Evolutionary conservation across 176 grass and related monocot species (phyloP), one percentile per base, ranked within the genome.

Genomic region (Urochloa ruziziensis): DNA sequence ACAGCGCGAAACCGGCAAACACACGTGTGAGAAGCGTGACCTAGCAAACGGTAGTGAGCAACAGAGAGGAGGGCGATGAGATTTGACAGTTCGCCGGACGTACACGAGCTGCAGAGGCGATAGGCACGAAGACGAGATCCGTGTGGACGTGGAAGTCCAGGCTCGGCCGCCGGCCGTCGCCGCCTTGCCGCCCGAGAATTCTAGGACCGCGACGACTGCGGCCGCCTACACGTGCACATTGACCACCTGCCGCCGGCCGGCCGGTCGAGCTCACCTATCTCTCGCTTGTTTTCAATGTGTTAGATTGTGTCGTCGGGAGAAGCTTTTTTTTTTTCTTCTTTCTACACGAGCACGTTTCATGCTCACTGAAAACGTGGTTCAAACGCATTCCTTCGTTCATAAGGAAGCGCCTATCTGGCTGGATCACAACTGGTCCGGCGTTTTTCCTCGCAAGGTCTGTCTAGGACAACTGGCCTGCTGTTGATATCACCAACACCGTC

Each of bases 201-300:
- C 43, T 71, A 53, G 40, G 53, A 33, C 42, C 67, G 27, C 53
- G 56, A 33, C 32, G 56, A 33, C 32, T 28, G 68, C 56, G 32
- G 21, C 43, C n/a, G 2, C 18, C 25, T 2, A 76, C 79, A 77
- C 80, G 80, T 78, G 86, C 73, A 32, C n/a, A 70, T 34, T 43
- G 39, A n/a, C 84, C 33, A 12, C 59, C 28, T 46, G 43, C 11
- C 42, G 1, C 0, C 5, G 0, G 4, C 24, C 3, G 33, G 36
- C 49, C 49, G 18, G 17, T 30, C 2, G 35, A 13, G 2, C 19
- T 67, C 9, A 21, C 21, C 32, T 6, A 15, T 25, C 30, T 57
- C 72, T 57, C 72, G n/a, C 5, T 49, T 19, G 49, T 24, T 35
- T 24, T 36, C 72, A 35, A 56, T 24, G 72, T 23, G 30, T 33